Evolutionary conservation across 1,139 yeast species (phyloP), one percentile per base, ranked within the genome.

Genomic region (Yamadazyma diddensiae): DNA sequence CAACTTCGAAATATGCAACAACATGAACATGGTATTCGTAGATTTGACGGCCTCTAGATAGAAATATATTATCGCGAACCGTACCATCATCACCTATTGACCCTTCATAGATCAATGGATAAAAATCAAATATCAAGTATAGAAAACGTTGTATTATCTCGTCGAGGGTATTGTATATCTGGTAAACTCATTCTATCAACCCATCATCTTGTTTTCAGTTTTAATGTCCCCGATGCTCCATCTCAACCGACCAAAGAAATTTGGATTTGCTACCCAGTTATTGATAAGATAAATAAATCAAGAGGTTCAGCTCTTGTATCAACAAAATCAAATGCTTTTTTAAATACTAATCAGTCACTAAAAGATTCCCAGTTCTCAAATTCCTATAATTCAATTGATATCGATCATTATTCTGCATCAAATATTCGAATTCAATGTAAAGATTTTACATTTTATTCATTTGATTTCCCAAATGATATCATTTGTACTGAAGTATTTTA

Each of bases 261-360:
- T 15, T 92, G 98, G 98, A 73, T 88, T 21, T 84, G 95, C 39
- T 92, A 90, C 56, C 97, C 97, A 0, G 77, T 90, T 45, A 81
- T 90, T 28, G 83, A 79, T 29, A 64, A 72, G 35, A 79, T 85
- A 2, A 74, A 75, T 42, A 77, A 82, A 43, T 70, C 79, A 19
- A 49, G 75, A 41, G 79, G 83, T 17, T 64, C 79, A 3, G 62
- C 75, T 2, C 54, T 65, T 55, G 40, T 61, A 14, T 41, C 43
- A 2, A 31, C 24, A 20, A 33, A 33, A 34, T 33, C 29, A 26
- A 22, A 13, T 13, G 6, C 15, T 22, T 13, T 22, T 22, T 6
- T 13, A 12, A 10, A 6, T 5, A 6, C 4, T 13, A 10, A 15
- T 6, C 6, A 22, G 15, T 15, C 6, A 39, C 39, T 37, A 15